Base-by-base conservation (phyloP, 345 rosid genomes). In the Eucalyptus erythrocorys region DNA sequence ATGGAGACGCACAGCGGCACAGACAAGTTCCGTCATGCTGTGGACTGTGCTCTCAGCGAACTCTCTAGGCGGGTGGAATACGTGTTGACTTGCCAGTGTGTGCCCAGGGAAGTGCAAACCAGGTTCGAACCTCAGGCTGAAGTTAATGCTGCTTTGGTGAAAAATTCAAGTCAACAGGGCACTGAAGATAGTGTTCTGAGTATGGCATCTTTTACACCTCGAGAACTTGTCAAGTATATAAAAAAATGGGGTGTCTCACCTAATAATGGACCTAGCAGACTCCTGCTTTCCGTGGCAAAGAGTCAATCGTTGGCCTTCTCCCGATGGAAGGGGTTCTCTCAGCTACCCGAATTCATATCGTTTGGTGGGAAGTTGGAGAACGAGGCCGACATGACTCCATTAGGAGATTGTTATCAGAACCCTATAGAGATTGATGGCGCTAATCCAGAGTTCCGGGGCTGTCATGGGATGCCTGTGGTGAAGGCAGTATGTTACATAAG, bases 1-100 rank as follows among this genome's bases (percentile, higher is more conserved):
- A 89, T 96, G 96, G 96, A 93, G 86, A 95, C 91, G 90, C 98
- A 95, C 92, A 94, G 93, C 89, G 89, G 79, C 47, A 80, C 89
- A 32, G 93, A 91, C 13, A 93, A 90, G 48, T 94, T 96, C 89
- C 87, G 85, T 42, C 86, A 92, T 89, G 99, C 99, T 37, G 86
- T 96, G 86, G 96, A 93, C 81, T 92, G 94, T 89, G 95, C 97
- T 84, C 91, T 97, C 88, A 96, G 94, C 14, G 98, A 97, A 92
- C 93, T 96, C 51, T 93, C 96, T 49, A 94, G 99, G 89, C 92
- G 98, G 87, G 91, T 92, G 64, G 96, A 95, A 91, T 94, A 90
- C 50, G 99, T 95, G 88, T 91, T 97, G 86, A 93, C 97, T 85
- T 97, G 99, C 90, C 84, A 93, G 87, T 97, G 99, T 89, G 87